Base-by-base conservation (phyloP, 495 filamentous ascomycete genomes). In the Amphirosellinia nigrospora region DNA sequence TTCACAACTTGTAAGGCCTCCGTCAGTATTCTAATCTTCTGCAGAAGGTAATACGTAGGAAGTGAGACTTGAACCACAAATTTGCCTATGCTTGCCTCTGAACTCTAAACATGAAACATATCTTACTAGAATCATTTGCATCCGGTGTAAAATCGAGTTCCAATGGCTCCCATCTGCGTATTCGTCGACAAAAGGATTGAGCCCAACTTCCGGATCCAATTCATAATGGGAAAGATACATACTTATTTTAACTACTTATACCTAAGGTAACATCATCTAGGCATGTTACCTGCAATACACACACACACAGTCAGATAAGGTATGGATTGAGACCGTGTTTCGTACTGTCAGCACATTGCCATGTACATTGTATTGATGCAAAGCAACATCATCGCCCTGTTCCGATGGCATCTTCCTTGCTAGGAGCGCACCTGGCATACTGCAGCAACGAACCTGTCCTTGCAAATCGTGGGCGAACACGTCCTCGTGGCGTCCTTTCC, bases 401-500 rank as follows among this genome's bases (percentile, higher is more conserved):
- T 56, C 64, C 38, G 64, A 66, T 55, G 39, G 64, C 38, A 34
- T 48, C 64, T 66, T 36, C 60, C 60, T 28, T 21, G 28, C 2
- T 15, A 52, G 48, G 23, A 52, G 23, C 5, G 48, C 48, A 28
- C 53, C 53, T 32, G 46, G 26, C 21, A 16, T 11, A 15, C 26
- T 13, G 23, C n/a, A 58, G 30, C 32, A 36, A 1, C 32, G 30
- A 60, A 7, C 56, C 10, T 53, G 50, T 53, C 3, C 50, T 53
- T 53, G 55, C 59, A 62, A 62, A 62, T 62, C 59, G 38, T 46
- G 59, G 38, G 8, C 15, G 38, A 28, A 26, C 59, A 62, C 59
- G 63, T 65, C 16, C 45, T 53, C 32, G 11, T 41, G 46, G 62
- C 63, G 46, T 30, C 63, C 63, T 65, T 65, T 53, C 63, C 34